A percentile compares a stretch with the other conserved stretches of the same genome.
Conservation (phyloP, 1,139 yeast species). For the Saccharomyces hybrid region DNA sequence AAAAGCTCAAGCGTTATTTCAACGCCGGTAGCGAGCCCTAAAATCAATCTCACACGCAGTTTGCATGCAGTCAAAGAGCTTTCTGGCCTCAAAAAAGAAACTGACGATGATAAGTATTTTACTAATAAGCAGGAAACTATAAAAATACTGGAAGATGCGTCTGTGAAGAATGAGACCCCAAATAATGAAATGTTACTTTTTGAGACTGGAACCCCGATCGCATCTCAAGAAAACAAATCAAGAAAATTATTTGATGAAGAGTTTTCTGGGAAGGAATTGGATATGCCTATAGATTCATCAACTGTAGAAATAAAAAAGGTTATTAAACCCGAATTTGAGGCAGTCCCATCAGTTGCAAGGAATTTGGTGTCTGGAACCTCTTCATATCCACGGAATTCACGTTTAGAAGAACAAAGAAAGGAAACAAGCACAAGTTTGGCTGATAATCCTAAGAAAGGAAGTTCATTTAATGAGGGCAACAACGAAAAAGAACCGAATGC, state of each 20-base stretch:
- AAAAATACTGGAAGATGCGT: neutral
- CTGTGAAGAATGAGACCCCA: neutral
- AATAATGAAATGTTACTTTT: neutral
- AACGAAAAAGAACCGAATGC: neutral
- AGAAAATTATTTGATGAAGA: neutral
- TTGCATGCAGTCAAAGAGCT: neutral
- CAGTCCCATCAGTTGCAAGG: neutral
- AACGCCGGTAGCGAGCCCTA: conserved; percentile 12
- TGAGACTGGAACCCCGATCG: conserved; percentile 4
- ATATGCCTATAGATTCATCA: neutral
- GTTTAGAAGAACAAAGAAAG: neutral
- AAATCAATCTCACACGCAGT: conserved; percentile 1
- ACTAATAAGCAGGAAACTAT: neutral
- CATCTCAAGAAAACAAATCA: neutral
- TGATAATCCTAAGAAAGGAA: neutral
- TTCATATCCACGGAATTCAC: neutral
- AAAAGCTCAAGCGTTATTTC: conserved; percentile 7
- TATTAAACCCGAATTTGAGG: neutral
- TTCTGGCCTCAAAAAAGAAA: neutral
- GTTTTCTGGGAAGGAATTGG: neutral
- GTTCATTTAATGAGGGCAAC: neutral
- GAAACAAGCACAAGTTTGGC: neutral
- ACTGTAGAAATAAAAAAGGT: neutral
- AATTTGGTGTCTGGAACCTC: neutral
- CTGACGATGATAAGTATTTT: neutral